Base-by-base conservation (phyloP, 2,329 filamentous ascomycete genomes). In the Pseudocercospora vitis region DNA sequence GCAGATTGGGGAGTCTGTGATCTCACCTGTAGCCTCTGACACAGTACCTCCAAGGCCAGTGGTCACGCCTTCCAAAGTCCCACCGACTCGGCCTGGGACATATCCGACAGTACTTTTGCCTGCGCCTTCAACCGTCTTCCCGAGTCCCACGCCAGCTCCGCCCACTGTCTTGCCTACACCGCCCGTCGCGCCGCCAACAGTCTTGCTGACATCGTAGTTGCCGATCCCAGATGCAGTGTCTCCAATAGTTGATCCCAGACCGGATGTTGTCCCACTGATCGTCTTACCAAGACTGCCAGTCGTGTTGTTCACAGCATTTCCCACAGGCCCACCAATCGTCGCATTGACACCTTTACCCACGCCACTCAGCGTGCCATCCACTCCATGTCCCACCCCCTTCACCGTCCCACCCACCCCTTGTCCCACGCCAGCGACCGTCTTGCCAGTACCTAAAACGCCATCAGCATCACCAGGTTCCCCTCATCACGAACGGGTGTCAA, bases 161-260 rank as follows among this genome's bases (percentile, higher is more conserved):
- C 61, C 53, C 2, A 69, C 65, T 0, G 72, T 74, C 21, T 71
- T 67, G 35, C 57, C 74, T 59, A 66, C 55, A 11, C 69, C 68
- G 2, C 60, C 64, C 1, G 69, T 70, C 14, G 70, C 66, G 1
- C 74, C 74, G 1, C 64, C 65, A 4, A 68, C 70, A 2, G 68
- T 67, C 0, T 73, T 74, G 45, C 65, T 69, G 12, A 72, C 57
- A 61, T 77, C 73, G 1, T 73, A 74, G 50, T 66, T 70, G 1
- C 73, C 72, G n/a, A 76, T 48, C 4, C 73, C 74, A 2, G 67
- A 65, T 1, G 74, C 74, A 0, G 75, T 77, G 55, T 76, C 75
- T 11, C 68, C 71, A 3, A 75, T 70, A 0, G 74, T 76, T 3
- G 70, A 69, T 26, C 74, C 72, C 4, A 76, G 52, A 0, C 74